A percentile compares a stretch with the other conserved stretches of the same genome.
Evolutionary conservation across 805 yeast species (phyloP).

Genomic region (Metschnikowia similis): DNA sequence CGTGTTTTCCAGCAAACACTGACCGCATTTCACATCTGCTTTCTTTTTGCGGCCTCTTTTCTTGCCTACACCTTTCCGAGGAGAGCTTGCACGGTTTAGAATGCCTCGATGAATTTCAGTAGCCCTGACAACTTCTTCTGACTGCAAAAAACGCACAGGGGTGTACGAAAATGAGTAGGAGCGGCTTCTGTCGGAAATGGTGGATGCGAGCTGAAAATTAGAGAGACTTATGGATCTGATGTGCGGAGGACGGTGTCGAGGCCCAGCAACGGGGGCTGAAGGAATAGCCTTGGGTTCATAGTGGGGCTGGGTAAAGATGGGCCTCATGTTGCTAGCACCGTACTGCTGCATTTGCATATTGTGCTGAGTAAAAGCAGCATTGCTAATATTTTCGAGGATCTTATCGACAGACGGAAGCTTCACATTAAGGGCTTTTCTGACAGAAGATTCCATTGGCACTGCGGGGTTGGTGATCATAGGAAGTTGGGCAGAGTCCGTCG

Average conservation of each 20-base stretch:
- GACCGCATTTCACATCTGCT: constrained; percentile 15
- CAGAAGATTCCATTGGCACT: not conserved
- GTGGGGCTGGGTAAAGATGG: not conserved
- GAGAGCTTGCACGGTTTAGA: not conserved
- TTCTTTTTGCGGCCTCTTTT: constrained; percentile 19
- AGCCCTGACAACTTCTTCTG: not conserved
- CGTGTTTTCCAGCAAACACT: constrained; percentile 39
- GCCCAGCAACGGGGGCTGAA: not conserved
- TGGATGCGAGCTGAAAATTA: not conserved
- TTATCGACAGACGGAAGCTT: constrained; percentile 13
- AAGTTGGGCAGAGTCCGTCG: not conserved
- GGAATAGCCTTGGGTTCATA: not conserved
- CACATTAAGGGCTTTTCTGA: not conserved
- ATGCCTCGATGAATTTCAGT: not conserved
- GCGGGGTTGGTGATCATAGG: not conserved
- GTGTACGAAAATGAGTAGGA: not conserved
- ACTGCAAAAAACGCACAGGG: not conserved
- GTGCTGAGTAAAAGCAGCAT: not conserved
- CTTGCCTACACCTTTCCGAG: constrained; percentile 5
- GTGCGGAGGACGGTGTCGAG: not conserved
- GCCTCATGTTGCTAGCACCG: not conserved
- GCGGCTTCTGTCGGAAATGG: not conserved
- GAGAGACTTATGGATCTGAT: not conserved
- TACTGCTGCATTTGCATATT: not conserved
- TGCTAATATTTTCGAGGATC: constrained; percentile 7